These are phyloP conservation scores for Leishmania aethiopica DNA, from an alignment of 208 protist genomes.

Conservation along the genomic window DNA sequence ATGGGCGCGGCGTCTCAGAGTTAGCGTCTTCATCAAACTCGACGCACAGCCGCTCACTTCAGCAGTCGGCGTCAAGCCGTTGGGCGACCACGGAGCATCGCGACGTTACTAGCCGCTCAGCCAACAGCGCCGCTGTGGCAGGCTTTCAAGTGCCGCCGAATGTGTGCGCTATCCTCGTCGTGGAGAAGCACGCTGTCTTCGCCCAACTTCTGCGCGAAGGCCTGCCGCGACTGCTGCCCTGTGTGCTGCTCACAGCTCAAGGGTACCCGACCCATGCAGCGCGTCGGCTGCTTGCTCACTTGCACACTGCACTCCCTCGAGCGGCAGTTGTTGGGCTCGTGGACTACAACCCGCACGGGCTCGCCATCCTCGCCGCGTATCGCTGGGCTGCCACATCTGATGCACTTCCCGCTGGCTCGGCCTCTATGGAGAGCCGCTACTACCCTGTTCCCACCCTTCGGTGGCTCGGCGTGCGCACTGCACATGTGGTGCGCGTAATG, in stretches of 20 bases:
- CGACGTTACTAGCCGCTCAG: background rate
- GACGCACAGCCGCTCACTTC: background rate
- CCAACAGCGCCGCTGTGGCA: background rate
- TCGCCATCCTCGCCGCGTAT: constrained; percentile 81
- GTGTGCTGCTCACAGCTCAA: constrained; percentile 78
- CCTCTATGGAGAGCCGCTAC: constrained; percentile 25
- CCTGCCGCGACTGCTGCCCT: constrained; percentile 57
- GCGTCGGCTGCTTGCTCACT: constrained; percentile 54
- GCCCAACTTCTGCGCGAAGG: constrained; percentile 65
- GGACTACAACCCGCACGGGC: constrained; percentile 84
- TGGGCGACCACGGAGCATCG: background rate
- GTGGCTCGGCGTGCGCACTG: constrained; percentile 54
- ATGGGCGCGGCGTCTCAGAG: background rate
- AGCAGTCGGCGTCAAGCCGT: background rate
- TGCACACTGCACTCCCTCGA: constrained; percentile 56
- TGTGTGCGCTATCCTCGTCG: constrained; percentile 74
- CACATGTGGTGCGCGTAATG: constrained; percentile 11
- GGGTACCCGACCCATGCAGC: constrained; percentile 80
- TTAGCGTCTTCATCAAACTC: background rate
- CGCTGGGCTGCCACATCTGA: constrained; percentile 33
- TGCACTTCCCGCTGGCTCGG: background rate
- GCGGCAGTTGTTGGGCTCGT: constrained; percentile 70
- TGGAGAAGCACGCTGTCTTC: constrained; percentile 88
- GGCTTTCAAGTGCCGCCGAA: constrained; percentile 38
- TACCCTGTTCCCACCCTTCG: constrained; percentile 36